These are phyloP conservation scores for Vigna radiata DNA, from an alignment of 306 rosid species.

Conservation along the genomic window DNA sequence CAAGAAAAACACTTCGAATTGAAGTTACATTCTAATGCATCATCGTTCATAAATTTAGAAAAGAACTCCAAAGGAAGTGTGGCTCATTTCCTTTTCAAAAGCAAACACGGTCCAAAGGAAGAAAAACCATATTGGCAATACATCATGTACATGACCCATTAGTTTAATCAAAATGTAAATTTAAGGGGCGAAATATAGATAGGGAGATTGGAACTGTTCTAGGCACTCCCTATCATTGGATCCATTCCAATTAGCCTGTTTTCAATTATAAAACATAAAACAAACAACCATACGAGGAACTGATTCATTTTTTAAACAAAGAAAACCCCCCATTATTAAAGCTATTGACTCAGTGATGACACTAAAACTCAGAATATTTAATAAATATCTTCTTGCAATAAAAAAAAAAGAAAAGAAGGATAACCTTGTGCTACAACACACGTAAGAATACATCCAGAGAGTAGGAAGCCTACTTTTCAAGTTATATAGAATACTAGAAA, in stretches of 20 bases:
- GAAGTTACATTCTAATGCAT: not conserved
- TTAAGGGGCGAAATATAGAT: not conserved
- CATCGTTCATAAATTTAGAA: conserved; percentile 12
- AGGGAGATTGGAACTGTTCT: conserved; percentile 29
- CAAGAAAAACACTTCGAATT: conserved; percentile 21
- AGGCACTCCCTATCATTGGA: conserved; percentile 8
- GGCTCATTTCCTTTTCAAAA: conserved; percentile 2
- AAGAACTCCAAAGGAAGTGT: not conserved
- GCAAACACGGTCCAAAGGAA: conserved; percentile 31
- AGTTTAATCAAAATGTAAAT: conserved; percentile 17
- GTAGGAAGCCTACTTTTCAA: conserved; percentile 22
- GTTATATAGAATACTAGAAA: not conserved
- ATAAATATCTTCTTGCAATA: conserved; percentile 8
- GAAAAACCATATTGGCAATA: conserved; percentile 7
- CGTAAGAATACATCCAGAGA: not conserved
- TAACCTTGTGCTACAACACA: not conserved
- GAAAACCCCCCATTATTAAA: conserved; percentile 5
- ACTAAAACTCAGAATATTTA: conserved; percentile 22
- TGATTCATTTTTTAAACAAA: conserved; percentile 7
- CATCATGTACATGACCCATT: not conserved
- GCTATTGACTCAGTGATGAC: conserved; percentile 10
- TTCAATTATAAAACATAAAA: not conserved
- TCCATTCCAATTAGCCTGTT: conserved; percentile 1
- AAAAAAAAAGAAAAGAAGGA: conserved; percentile 4
- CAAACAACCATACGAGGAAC: conserved; percentile 5